Base-by-base conservation (phyloP, 176 grass and related monocot genomes). In the Carex cristatella region DNA sequence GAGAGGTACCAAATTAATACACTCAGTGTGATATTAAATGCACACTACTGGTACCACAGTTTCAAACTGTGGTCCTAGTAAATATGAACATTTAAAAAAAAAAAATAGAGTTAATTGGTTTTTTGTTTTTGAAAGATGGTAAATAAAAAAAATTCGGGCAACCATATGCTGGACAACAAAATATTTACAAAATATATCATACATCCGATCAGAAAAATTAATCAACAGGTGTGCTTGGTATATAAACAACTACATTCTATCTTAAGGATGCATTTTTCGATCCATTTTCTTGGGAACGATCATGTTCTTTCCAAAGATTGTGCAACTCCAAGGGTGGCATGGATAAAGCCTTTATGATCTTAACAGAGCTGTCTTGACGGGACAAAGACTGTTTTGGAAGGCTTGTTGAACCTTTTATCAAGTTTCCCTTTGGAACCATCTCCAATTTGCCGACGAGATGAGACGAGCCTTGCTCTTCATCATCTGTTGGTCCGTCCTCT, bases 321-420 rank as follows among this genome's bases (percentile, higher is more conserved):
- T 90, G 86, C 37, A 97, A 86, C 89, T 97, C 92, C 3, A 82
- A 69, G 65, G 92, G 77, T 62, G 92, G 88, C 87, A 87, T 85
- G 31, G 94, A 94, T 14, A 93, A 10, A 27, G 92, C 88, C 89
- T 91, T 97, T 35, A 82, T 55, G 65, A 92, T 72, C 69, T 85
- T 81, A 0, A 81, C 81, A 6, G 92, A 23, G 18, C 87, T 87
- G 68, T 86, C 14, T 27, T 83, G 87, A 18, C 89, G 90, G 13
- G 72, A 33, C 9, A 85, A 0, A 2, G 77, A 11, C 18, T 82
- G 54, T 79, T 79, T 88, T 0, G 94, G 94, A 42, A 93, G 28
- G 73, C 94, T 97, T 5, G 23, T 23, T 23, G 53, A 16, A 38
- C 89, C 92, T 85, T 94, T 97, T 56, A 78, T 74, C 79, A 89